Evolutionary conservation across 768 basidiomycete genomes (phyloP), one percentile per base, ranked within the genome.

Genomic region (Russula dissimulans): DNA sequence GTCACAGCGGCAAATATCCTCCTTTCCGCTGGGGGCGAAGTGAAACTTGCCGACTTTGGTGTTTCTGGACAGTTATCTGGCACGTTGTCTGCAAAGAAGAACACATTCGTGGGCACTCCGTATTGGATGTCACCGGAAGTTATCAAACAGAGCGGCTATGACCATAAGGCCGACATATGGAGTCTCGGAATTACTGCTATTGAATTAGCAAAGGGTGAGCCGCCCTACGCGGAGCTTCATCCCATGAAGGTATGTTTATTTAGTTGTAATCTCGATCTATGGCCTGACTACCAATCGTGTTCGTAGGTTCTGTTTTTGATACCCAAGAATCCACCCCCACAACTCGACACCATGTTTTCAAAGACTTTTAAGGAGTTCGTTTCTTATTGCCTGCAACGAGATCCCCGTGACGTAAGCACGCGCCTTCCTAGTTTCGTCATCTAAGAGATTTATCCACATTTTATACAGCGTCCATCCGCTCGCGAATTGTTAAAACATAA

Each of bases 101-200:
- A 99, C 67, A 99, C 95, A 0, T 97, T 95, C 70, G 95, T 95
- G 36, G 92, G 92, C 32, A 95, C 95, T 17, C 95, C 95, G 3
- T 99, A 98, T 70, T 99, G 97, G 97, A 99, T 99, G 97, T 93
- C 92, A 7, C 97, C 97, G 6, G 97, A 99, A 70, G 95, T 98
- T 26, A 99, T 99, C 77, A 98, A 98, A 72, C 97, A 99, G 74
- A 95, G 93, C 58, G 97, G 97, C 4, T 99, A 99, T 73, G 97
- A 98, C 68, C 89, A 95, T 71, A 98, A 97, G 71, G 97, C 97
- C 15, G 97, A 99, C 72, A 97, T 99, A 51, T 99, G 97, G 97
- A 92, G 89, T 72, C 75, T 99, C 63, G 97, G 95, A 14, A 95
- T 95, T 67, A 99, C 97, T 7, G 91, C 93, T 34, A 97, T 98